Conservation (phyloP, 768 basidiomycete species). For the Boletus insuetus region DNA sequence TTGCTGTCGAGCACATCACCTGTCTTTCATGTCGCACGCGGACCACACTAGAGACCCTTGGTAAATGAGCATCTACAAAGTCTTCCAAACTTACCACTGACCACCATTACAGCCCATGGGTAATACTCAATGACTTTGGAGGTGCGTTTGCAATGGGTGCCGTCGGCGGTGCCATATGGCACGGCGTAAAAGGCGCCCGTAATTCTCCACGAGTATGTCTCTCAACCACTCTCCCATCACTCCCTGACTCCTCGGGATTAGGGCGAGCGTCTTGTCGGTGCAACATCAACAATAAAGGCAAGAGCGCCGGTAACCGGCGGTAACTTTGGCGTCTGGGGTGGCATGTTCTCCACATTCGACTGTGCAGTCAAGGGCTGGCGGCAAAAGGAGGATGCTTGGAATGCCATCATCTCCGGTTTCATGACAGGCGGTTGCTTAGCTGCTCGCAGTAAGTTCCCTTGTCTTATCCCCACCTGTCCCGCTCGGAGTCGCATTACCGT, state of each 20-base stretch:
- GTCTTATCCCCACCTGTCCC: background rate
- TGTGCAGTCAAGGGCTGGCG: slow-evolving; percentile 96
- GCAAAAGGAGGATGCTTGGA: slow-evolving; percentile 99
- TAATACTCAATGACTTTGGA: slow-evolving; percentile 97
- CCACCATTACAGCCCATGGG: slow-evolving; percentile 75
- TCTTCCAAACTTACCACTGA: slow-evolving; percentile 1
- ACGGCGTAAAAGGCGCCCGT: slow-evolving; percentile 95
- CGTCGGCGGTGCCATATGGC: slow-evolving; percentile 97
- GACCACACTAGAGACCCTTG: slow-evolving; percentile 95
- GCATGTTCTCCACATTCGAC: slow-evolving; percentile 98
- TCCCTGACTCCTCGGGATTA: slow-evolving; percentile 29
- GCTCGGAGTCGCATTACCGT: background rate
- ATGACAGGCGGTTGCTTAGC: slow-evolving; percentile 97
- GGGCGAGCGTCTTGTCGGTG: slow-evolving; percentile 94
- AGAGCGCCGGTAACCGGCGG: slow-evolving; percentile 97
- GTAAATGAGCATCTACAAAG: slow-evolving; percentile 34
- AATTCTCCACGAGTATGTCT: slow-evolving; percentile 86
- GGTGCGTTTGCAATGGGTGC: slow-evolving; percentile 98
- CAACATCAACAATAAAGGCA: slow-evolving; percentile 95
- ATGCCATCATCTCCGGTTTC: slow-evolving; percentile 97
- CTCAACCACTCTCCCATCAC: background rate
- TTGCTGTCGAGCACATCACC: too few relatives aligned
- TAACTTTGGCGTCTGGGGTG: slow-evolving; percentile 95
- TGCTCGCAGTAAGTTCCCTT: slow-evolving; percentile 71
- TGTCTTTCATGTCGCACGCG: slow-evolving; percentile 68